Evolutionary conservation across 306 rosid genomes (phyloP), one percentile per base, ranked within the genome.

Genomic region (Vigna nakashimae): DNA sequence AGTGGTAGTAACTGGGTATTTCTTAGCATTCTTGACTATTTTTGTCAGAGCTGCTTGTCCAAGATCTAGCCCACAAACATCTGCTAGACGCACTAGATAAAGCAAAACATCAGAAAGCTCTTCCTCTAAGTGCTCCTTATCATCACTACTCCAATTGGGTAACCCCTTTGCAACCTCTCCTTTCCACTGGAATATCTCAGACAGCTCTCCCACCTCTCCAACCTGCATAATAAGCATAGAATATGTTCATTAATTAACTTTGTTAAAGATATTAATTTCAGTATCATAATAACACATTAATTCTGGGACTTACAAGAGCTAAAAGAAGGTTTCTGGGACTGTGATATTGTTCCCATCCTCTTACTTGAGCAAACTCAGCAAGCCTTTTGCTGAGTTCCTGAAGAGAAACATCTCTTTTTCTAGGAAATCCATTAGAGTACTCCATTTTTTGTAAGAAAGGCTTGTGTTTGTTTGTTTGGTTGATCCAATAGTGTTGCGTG

Each of bases 311-410:
- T 80, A 83, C 97, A 28, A 92, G 95, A 64, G 97, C 97, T 65
- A 92, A 82, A 56, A 92, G 97, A 57, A 92, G 91, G 70, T 92
- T 92, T 73, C 97, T 90, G 0, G 97, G 97, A 71, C 95, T 92
- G 82, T 92, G 97, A 73, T 87, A 82, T 65, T 88, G 91, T 6
- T 90, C 89, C 97, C 97, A 92, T 77, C 92, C 94, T 84, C 97
- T 84, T 1, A 88, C 89, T 84, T 76, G 71, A 76, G 90, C 84
- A 79, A 91, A 91, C 87, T 89, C 97, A 69, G 90, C 90, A 58
- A 91, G 90, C 78, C 81, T 86, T 34, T 82, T 84, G 76, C 92
- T 88, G 11, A 91, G 90, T 64, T 91, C 97, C 26, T 84, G 79
- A 81, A 91, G 91, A 62, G 97, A 89, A 69, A 91, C 94, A 60